Evolutionary conservation across 495 filamentous ascomycete genomes (phyloP), one percentile per base, ranked within the genome.

Genomic region (Penicillium pancosmium): DNA sequence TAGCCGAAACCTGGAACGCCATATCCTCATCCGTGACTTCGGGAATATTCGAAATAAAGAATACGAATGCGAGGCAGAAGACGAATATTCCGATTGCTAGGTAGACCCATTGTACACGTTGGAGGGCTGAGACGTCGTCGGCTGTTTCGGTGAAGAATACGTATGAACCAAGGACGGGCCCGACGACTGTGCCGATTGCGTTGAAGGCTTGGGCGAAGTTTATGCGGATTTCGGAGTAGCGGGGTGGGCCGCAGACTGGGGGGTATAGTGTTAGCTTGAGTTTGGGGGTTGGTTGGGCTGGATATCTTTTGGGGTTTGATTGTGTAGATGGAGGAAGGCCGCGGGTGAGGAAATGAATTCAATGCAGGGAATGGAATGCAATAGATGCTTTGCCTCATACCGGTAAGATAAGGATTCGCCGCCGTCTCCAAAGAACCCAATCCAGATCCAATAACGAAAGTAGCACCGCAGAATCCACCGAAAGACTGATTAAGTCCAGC

Each of bases 51-150:
- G 77, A 72, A 35, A 78, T 46, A 55, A 76, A 80, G 44, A 79
- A 80, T 5, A 77, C 71, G 5, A 51, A 64, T 0, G 82, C 84
- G 18, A 90, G 82, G 23, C 82, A 72, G 49, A 87, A 88, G 54
- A 87, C 87, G 59, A 91, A 86, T 40, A 88, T 83, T 4, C 88
- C 88, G 51, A 91, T 85, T 50, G 82, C 87, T 0, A 91, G 80
- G 65, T 91, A 92, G 0, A 87, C 73, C 88, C 89, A 91, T 68
- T 92, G 89, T 19, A 92, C 88, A 31, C 76, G 78, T 63, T 78
- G 72, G 4, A 85, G 68, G 7, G 74, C 73, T 0, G 69, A 27
- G 2, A 73, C 73, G 50, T 87, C 81, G 49, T 89, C 79, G 13
- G 65, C 69, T 18, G 70, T 78, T 15, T 73, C 65, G 7, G 69